Evolutionary conservation across 2,329 filamentous ascomycete species (phyloP).

Genomic region (Aureobasidium namibiae): DNA sequence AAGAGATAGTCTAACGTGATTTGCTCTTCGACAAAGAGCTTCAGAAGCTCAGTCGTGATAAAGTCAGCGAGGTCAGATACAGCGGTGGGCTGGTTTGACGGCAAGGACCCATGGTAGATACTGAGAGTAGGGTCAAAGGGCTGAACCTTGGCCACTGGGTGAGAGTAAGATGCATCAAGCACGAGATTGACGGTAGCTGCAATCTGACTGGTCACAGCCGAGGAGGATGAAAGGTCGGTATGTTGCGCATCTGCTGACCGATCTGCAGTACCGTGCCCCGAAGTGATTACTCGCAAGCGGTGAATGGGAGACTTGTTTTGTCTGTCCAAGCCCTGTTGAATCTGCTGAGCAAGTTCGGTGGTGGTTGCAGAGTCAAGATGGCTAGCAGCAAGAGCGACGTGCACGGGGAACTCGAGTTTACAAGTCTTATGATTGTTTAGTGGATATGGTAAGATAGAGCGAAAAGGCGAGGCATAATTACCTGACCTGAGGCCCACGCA

Average conservation of each 20-base stretch:
- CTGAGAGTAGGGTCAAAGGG: constrained; percentile 64
- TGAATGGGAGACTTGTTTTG: constrained; percentile 80
- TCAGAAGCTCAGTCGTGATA: constrained; percentile 68
- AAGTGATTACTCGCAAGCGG: constrained; percentile 56
- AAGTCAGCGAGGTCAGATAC: constrained; percentile 55
- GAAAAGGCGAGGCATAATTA: constrained; percentile 34
- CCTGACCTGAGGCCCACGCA: constrained; percentile 84
- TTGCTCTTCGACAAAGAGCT: constrained; percentile 80
- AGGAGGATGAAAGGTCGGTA: constrained; percentile 24
- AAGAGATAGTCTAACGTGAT: constrained; percentile 53
- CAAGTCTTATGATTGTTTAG: constrained; percentile 54
- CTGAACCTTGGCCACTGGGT: constrained; percentile 52
- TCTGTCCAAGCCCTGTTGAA: constrained; percentile 78
- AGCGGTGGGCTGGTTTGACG: constrained; percentile 61
- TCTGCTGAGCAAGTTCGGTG: constrained; percentile 65
- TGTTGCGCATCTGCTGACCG: constrained; percentile 14
- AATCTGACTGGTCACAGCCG: constrained; percentile 32
- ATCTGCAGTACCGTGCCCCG: constrained; percentile 3
- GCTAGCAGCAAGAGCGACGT: constrained; percentile 67
- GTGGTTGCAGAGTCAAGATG: constrained; percentile 58
- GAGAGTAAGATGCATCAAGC: constrained; percentile 47
- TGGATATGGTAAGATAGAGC: constrained; percentile 3
- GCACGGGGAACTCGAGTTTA: constrained; percentile 77
- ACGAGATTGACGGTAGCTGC: constrained; percentile 65
- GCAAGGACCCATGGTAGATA: constrained; percentile 64